Evolutionary conservation across 306 rosid species (phyloP), one percentile per base, ranked within the genome.

Genomic region (Cajanus cajan): DNA sequence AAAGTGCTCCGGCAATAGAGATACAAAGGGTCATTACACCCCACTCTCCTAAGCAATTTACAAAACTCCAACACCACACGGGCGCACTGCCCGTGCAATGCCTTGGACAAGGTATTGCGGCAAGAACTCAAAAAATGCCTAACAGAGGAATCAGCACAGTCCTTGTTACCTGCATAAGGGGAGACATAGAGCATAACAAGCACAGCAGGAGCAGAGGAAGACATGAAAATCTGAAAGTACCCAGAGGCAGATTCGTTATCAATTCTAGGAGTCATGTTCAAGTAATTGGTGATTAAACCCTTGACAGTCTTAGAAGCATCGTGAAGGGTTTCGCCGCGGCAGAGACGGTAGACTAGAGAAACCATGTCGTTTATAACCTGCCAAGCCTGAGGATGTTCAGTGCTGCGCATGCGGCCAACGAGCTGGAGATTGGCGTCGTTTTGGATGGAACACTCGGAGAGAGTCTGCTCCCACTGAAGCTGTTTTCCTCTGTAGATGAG

Each of bases 371-470:
- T 89, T 0, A 94, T 76, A 6, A 90, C 81, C 54, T 90, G 93
- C 98, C 98, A 94, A 0, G 95, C 95, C 15, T 87, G 89, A 9
- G 97, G 95, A 41, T 90, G 90, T 8, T 83, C 90, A 0, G 97
- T 86, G 77, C 98, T 94, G 2, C 94, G 87, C 92, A 94, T 79
- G 0, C 97, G 92, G 9, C 97, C 98, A 8, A 90, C 95, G 2
- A 92, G 80, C 24, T 90, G 89, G 36, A 94, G 75, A 24, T 47
- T 82, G 5, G 87, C 89, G 67, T 94, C 97, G 22, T 90, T 94
- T 67, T 90, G 86, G 9, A 94, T 85, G 9, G 85, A 77, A 70
- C 98, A 94, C 59, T 92, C 89, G 0, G 82, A 86, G 0, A 94
- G 88, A 1, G 97, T 88, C 74, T 88, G 93, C 8, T 92, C 97